Base-by-base conservation (phyloP, 495 filamentous ascomycete genomes). In the Extremus antarcticus region DNA sequence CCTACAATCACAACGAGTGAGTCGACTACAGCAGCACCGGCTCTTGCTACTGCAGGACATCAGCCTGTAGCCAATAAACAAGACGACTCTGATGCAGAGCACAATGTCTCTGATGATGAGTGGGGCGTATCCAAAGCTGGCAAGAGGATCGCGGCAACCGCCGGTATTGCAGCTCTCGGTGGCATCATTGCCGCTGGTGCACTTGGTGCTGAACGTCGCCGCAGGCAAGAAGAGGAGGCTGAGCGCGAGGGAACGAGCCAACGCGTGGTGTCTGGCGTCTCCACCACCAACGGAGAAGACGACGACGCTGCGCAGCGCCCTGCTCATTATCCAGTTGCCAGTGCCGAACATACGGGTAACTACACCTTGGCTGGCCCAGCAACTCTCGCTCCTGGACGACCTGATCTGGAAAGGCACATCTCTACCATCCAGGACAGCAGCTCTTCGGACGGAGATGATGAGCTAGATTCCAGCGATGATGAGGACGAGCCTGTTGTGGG, bases 361-460 rank as follows among this genome's bases (percentile, higher is more conserved):
- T 25, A 52, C 13, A 41, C 29, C 50, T 21, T 23, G 16, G 50
- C 41, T 7, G 41, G 41, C 41, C 46, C 20, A 4, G 19, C 20
- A 10, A 8, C 19, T 15, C 13, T 7, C 8, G 21, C 13, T 13
- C 9, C 9, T 7, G 51, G n/a, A 10, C 32, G 51, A 9, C 55
- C 55, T 1, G 32, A 58, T 25, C 48, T 58, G 17, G 55, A 58
- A 20, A 17, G 55, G 16, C 55, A 58, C 25, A 52, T 58, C 19
- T 46, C 55, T 8, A 16, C n/a, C 11, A 46, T 58, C 47, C 32
- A n/a, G 13, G 39, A 46, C 22, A 53, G 49, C 24, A 54, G 38
- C 22, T n/a, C 16, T 41, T 38, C 25, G 17, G 25, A 22, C 9
- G 25, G 16, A 11, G 50, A 52, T 16, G 29, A 22, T 17, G 39